Evolutionary conservation across 306 rosid species (phyloP), one percentile per base, ranked within the genome.

Genomic region (Pachyrhizus erosus): DNA sequence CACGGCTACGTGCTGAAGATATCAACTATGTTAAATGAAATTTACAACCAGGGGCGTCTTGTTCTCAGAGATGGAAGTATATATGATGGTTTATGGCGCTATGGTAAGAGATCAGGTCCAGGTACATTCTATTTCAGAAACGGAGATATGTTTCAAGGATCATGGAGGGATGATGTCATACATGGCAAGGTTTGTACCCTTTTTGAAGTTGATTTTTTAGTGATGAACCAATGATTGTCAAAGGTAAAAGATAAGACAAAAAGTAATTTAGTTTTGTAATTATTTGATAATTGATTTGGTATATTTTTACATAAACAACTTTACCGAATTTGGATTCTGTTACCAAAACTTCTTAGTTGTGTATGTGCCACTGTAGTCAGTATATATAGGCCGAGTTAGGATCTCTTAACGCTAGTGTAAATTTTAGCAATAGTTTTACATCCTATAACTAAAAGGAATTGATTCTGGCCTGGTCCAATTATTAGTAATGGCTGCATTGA

Each of bases 101-200:
- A 84, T 81, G 99, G 99, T 46, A 96, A 91, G 90, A 92, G 92
- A 86, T 93, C 99, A 21, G 99, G 99, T 66, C 75, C 77, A 14
- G 99, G 99, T 55, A 89, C 94, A 84, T 91, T 96, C 78, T 93
- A 93, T 86, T 96, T 96, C 78, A 87, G 81, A 71, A 96, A 96
- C 18, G 98, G 99, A 72, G 98, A 96, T 86, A 91, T 92, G 86
- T 96, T 91, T 88, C 99, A 96, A 82, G 99, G 99, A 77, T 90
- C 92, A 14, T 96, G 99, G 99, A 91, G 98, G 86, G 99, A 96
- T 85, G 99, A 96, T 87, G 90, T 87, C 61, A 93, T 96, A 91
- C 97, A 96, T 21, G 99, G 99, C 79, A 96, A 93, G 98, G 98
- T 94, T 85, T 69, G 91, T 86, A 52, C 70, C 17, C 61, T 11